Evolutionary conservation across 148 eudicot species (phyloP).

Genomic region (Vaccinium corymbosum): DNA sequence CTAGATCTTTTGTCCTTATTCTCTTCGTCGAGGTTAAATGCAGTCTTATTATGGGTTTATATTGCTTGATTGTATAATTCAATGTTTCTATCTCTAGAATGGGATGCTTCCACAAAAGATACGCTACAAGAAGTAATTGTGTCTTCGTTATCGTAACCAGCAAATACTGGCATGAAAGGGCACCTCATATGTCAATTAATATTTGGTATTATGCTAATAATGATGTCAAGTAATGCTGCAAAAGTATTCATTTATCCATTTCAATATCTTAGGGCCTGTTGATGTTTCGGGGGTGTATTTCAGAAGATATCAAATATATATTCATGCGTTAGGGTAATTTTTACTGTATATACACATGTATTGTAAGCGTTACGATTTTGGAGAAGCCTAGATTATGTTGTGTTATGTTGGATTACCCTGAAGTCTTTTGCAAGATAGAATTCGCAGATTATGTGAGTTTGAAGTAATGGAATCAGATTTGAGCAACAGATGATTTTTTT

Average conservation of each 20-base stretch:
- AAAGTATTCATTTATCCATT: background rate
- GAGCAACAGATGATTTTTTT: background rate
- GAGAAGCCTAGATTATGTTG: background rate
- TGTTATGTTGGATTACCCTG: background rate
- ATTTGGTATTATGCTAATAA: background rate
- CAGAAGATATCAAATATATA: background rate
- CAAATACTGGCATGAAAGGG: background rate
- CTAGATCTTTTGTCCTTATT: conserved; percentile 4
- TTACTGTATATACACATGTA: background rate
- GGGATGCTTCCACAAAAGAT: background rate
- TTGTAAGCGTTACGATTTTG: background rate
- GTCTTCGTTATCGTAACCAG: background rate
- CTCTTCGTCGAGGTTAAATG: background rate
- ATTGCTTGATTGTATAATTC: background rate
- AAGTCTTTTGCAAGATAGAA: too few relatives aligned
- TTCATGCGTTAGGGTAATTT: background rate
- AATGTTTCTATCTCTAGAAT: background rate
- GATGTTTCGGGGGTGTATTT: background rate
- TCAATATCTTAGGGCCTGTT: background rate
- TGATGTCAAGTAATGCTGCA: background rate
- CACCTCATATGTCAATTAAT: background rate
- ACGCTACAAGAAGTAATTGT: background rate
- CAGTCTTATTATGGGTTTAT: background rate
- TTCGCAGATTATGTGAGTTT: background rate
- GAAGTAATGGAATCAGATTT: background rate